phyloP scores from a whole-genome alignment of 441 rosid genomes.

The Caryocar brasiliense region DNA sequence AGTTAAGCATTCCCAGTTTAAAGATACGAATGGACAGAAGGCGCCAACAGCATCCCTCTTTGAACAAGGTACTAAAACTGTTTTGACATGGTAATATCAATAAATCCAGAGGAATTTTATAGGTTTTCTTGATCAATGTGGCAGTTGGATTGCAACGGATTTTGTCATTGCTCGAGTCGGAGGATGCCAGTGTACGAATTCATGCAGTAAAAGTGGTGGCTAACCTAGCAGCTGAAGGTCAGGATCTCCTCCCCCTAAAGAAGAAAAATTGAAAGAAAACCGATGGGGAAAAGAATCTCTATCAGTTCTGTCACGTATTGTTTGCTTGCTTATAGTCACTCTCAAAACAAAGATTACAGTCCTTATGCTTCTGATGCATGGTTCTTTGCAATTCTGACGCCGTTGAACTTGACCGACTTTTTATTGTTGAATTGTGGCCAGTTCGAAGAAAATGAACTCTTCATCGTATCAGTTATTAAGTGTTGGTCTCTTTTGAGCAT shows the following conservation, averaged over 20 bases:
- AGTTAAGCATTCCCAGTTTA: constrained; percentile 40
- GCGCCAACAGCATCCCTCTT: constrained; percentile 63
- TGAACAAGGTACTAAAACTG: constrained; percentile 63
- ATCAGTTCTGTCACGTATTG: too few relatives aligned
- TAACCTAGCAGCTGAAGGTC: constrained; percentile 97
- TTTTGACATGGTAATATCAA: constrained; percentile 2
- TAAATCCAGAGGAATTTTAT: constrained; percentile 13
- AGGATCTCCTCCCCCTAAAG: constrained; percentile 6
- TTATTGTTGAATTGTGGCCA: too few relatives aligned
- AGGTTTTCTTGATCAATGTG: constrained; percentile 16
- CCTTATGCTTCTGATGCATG: too few relatives aligned
- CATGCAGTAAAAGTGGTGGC: constrained; percentile 99
- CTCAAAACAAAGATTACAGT: too few relatives aligned
- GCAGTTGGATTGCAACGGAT: constrained; percentile 90
- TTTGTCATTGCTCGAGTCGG: constrained; percentile 78
- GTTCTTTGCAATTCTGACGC: too few relatives aligned
- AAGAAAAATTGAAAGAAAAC: too few relatives aligned
- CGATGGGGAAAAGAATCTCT: too few relatives aligned
- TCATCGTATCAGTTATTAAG: too few relatives aligned
- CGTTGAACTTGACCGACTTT: too few relatives aligned
- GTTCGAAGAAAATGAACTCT: too few relatives aligned
- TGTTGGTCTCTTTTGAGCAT: too few relatives aligned
- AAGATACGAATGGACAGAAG: constrained; percentile 58
- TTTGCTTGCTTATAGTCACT: too few relatives aligned
- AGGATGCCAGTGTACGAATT: constrained; percentile 79